Base-by-base conservation (phyloP, 169 alveolate species). In the Theileria parva region DNA sequence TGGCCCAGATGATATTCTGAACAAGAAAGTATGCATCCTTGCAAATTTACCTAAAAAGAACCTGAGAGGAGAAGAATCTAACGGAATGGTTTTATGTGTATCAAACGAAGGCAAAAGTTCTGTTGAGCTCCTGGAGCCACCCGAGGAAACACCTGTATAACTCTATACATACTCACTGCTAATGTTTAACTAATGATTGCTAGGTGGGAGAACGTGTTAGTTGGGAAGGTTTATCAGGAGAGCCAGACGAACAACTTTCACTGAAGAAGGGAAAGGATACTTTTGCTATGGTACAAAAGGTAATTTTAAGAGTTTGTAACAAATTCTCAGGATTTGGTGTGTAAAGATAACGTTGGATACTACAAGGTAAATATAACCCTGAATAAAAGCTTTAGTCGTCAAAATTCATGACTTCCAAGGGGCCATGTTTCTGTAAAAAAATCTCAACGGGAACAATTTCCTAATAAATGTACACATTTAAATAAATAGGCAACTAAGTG, bases 21-120 rank as follows among this genome's bases (percentile, higher is more conserved):
- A 91, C 50, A 81, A 93, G 50, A 85, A 91, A 51, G 96, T 93
- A 55, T 86, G 92, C 53, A 95, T 93, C 32, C 85, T 93, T 44
- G 86, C 96, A 21, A 93, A 93, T 83, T 73, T 93, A 74, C 92
- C 89, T 34, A 93, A 92, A 60, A 93, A 90, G 69, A 80, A 84
- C 34, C 79, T 93, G 77, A 86, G 96, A 69, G 96, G 96, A 17
- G 86, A 81, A 60, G 85, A 80, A 51, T 92, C 95, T 19, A 84
- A 92, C 69, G 96, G 96, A 25, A 93, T 93, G 96, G 90, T 93
- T 28, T 30, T 85, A 48, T 75, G 88, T 30, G 88, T 75, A 5
- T 77, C 87, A 2, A 61, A 72, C 30, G 64, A 27, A 0, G 91
- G 59, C 37, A 69, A 77, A 30, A 83, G 79, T 32, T 50, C 51